Evolutionary conservation across 176 grass and related monocot genomes (phyloP).

Genomic region (Eragrostis curvula): DNA sequence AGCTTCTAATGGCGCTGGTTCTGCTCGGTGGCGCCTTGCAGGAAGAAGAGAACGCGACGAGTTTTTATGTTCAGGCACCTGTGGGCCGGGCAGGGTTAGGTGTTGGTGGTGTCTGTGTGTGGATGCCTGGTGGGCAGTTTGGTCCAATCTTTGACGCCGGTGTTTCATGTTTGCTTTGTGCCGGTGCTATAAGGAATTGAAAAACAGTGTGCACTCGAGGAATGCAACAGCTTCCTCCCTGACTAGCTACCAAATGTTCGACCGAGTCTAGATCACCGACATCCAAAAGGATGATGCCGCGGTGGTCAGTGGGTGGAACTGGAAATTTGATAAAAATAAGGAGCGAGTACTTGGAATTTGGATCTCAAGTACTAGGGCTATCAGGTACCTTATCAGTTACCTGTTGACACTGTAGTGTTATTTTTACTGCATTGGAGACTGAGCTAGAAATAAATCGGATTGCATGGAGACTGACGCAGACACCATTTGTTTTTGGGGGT

Average conservation of each 20-base stretch:
- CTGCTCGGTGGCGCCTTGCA: neutral
- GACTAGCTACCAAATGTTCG: constrained; percentile 23
- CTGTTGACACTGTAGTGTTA: neutral
- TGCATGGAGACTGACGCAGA: neutral
- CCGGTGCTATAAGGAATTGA: neutral
- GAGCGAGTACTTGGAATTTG: neutral
- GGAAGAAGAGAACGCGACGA: constrained; percentile 37
- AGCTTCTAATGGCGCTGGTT: neutral
- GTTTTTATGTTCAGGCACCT: constrained; percentile 30
- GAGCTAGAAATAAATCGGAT: neutral
- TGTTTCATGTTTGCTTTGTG: constrained; percentile 6
- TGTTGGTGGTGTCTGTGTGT: constrained; percentile 44
- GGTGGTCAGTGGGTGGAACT: neutral
- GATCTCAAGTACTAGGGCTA: neutral
- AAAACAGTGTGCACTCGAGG: neutral
- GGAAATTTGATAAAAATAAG: neutral
- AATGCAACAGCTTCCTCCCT: constrained; percentile 20
- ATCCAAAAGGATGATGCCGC: neutral
- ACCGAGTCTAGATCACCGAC: constrained; percentile 35
- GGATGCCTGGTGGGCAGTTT: constrained; percentile 21
- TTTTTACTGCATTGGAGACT: neutral
- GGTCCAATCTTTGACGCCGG: constrained; percentile 31
- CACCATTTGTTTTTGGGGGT: neutral
- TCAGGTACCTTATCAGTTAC: neutral
- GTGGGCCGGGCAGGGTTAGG: constrained; percentile 10